phyloP scores from a whole-genome alignment of 257 asterid genomes.

The Jacaranda copaia region DNA sequence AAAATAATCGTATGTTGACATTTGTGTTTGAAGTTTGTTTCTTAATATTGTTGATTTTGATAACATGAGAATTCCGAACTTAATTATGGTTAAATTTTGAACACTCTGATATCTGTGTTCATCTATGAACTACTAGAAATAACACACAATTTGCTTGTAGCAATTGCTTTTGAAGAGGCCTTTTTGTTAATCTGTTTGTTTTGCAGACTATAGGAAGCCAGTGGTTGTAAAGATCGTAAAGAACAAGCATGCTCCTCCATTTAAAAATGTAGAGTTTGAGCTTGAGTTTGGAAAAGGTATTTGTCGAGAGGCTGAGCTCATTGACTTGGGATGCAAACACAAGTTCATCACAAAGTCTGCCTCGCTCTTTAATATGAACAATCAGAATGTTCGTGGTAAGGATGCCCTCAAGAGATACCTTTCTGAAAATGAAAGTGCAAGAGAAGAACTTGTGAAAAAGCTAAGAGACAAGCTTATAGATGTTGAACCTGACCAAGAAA shows the following conservation, averaged over 20 bases:
- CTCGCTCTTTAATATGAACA: conserved; percentile 47
- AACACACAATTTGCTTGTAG: not conserved
- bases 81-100: conserved; percentile 3
- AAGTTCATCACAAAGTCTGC: conserved; percentile 58
- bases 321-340: conserved; percentile 68
- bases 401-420: conserved; percentile 69
- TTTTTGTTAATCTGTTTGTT: conserved; percentile 17
- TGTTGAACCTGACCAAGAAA: conserved; percentile 40
- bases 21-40: not conserved
- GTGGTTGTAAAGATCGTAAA: conserved; percentile 77
- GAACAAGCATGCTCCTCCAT: conserved; percentile 84
- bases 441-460: conserved; percentile 67
- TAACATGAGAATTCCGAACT: not conserved
- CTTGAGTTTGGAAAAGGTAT: conserved; percentile 84
- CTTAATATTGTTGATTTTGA: not conserved
- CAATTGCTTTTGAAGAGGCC: not conserved
- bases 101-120: not conserved
- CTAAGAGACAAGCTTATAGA: conserved; percentile 70
- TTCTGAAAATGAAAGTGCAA: conserved; percentile 47
- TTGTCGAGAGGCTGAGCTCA: conserved; percentile 62
- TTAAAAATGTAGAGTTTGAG: conserved; percentile 68
- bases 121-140: not conserved
- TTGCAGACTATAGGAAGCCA: conserved; percentile 71
- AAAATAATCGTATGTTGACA: not conserved
- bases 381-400: conserved; percentile 57